Evolutionary conservation across 208 protist genomes (phyloP).

Genomic region (Spironucleus salmonicida): DNA sequence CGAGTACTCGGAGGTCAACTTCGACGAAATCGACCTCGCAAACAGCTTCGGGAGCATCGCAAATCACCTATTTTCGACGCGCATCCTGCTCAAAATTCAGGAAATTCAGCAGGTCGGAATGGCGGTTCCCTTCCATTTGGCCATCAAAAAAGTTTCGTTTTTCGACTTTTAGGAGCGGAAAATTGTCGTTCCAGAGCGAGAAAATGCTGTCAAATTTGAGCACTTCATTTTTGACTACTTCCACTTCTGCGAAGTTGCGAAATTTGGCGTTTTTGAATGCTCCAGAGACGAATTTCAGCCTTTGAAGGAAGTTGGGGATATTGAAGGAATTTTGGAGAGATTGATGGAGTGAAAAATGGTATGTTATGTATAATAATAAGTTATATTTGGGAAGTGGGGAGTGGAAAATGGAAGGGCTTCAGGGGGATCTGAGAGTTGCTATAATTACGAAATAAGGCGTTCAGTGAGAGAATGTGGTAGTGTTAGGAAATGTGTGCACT

Average conservation of each 20-base stretch:
- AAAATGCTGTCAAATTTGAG: background rate
- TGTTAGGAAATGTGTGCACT: too few relatives aligned
- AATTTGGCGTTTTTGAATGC: background rate
- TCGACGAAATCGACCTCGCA: background rate
- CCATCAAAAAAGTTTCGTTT: background rate
- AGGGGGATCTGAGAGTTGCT: too few relatives aligned
- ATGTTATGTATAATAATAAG: too few relatives aligned
- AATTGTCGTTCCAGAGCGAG: background rate
- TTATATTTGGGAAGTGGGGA: too few relatives aligned
- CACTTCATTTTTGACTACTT: conserved; percentile 16
- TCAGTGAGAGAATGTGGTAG: too few relatives aligned
- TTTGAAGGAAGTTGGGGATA: too few relatives aligned
- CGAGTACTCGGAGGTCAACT: background rate
- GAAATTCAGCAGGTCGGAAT: background rate
- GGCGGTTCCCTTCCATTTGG: conserved; percentile 1
- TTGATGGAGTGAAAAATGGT: too few relatives aligned
- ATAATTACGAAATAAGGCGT: too few relatives aligned
- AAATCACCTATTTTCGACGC: conserved; percentile 1
- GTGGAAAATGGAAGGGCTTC: too few relatives aligned
- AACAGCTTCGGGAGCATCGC: background rate
- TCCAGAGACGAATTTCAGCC: too few relatives aligned
- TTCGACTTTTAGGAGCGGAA: background rate
- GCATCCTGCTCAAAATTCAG: background rate
- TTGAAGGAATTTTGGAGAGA: too few relatives aligned
- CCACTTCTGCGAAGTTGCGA: conserved; percentile 10